phyloP scores from a whole-genome alignment of 257 asterid species.

The Solanum appendiculatum region DNA sequence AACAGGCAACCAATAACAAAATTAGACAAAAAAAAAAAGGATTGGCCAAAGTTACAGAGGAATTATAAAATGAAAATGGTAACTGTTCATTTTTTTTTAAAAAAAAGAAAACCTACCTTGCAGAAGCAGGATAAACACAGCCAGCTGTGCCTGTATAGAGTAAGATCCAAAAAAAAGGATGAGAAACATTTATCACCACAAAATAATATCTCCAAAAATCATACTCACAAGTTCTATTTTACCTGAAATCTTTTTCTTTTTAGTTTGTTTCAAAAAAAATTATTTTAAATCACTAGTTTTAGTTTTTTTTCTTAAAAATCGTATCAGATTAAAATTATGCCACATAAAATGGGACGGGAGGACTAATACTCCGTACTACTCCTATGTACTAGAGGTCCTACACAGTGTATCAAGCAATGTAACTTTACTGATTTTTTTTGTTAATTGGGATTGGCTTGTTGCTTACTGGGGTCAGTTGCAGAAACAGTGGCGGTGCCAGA shows the following conservation, averaged over 20 bases:
- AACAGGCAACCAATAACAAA: not conserved
- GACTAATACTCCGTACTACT: not conserved
- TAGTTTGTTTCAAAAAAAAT: no score
- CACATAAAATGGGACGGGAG: not conserved
- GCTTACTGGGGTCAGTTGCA: slow-evolving; percentile 63
- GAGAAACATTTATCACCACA: not conserved
- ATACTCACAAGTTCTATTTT: rapidly evolving
- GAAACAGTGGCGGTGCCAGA: slow-evolving; percentile 50
- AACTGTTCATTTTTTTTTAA: not conserved
- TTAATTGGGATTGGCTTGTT: not conserved
- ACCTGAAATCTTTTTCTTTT: no score
- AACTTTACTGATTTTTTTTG: not conserved
- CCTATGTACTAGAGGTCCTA: not conserved
- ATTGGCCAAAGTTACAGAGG: not conserved
- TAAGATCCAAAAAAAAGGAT: not conserved
- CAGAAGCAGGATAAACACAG: slow-evolving; percentile 52
- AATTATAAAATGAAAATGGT: not conserved
- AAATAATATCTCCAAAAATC: not conserved
- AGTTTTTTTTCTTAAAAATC: no score
- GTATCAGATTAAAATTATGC: no score
- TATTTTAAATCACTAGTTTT: not conserved
- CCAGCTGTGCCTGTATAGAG: slow-evolving; percentile 40
- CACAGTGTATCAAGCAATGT: not conserved
- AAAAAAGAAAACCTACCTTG: slow-evolving; percentile 37
- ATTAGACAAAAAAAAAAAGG: not conserved